These are phyloP conservation scores for Pholiota microspora DNA, from an alignment of 768 basidiomycete species.

Conservation along the genomic window DNA sequence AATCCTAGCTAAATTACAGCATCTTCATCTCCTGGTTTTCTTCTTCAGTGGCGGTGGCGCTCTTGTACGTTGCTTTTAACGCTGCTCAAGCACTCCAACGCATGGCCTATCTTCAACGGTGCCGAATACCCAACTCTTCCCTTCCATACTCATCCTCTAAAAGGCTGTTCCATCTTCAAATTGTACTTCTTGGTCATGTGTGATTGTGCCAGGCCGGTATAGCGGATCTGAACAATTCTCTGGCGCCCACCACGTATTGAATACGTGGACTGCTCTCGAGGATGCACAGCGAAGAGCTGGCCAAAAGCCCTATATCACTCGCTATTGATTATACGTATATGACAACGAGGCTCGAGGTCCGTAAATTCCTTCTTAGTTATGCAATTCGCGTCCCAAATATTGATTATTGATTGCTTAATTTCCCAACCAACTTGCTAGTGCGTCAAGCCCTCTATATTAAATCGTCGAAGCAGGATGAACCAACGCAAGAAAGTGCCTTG, in stretches of 20 bases:
- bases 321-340: no score
- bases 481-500: no score
- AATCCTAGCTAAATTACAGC: not conserved
- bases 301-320: not conserved
- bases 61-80: not conserved
- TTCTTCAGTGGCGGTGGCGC: not conserved
- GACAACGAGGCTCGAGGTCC: no score
- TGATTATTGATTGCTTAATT: no score
- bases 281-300: not conserved
- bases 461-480: no score
- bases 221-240: not conserved
- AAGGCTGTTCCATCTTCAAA: not conserved
- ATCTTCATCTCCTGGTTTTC: not conserved
- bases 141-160: not conserved
- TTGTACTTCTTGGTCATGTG: not conserved
- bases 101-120: not conserved
- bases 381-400: no score
- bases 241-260: no score
- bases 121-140: not conserved
- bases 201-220: not conserved
- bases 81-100: no score
- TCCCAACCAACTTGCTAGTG: no score
- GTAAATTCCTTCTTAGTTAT: no score
- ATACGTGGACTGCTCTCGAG: not conserved
- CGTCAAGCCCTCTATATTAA: no score